Evolutionary conservation across 2,329 filamentous ascomycete species (phyloP), one percentile per base, ranked within the genome.

Genomic region (Shiraia bambusicola): DNA sequence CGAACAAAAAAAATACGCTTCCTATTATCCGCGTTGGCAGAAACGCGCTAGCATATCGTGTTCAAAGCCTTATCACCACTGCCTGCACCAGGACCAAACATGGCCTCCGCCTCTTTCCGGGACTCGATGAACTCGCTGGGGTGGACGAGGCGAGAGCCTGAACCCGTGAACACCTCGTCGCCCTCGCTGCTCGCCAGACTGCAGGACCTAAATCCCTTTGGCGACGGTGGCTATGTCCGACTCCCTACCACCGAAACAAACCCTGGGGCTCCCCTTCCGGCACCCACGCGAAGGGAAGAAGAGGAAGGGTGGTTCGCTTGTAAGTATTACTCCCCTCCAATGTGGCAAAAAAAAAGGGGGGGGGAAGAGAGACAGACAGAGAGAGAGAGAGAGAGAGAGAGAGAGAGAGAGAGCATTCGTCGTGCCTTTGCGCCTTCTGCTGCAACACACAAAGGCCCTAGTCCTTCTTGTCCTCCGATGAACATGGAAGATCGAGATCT

Each of bases 121-220:
- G 89, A 96, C 71, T 94, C 88, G 15, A 90, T 97, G 78, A 94
- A 88, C 76, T 93, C 89, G 45, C 73, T 97, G 61, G 93, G 93
- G 48, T 97, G 93, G 93, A 88, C 88, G 63, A 86, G 92, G 58
- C 83, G 92, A 63, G 86, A 90, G 44, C 70, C 81, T 52, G 87
- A 94, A 40, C 83, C 89, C 52, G 84, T 86, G 60, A 87, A 81
- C 70, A 93, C 86, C 34, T 76, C 83, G 57, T 80, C 83, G 62
- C 84, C 81, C 49, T 86, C 88, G 19, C 76, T 97, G 40, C 70
- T 96, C 47, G 87, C 88, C 40, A 88, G 84, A 50, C 78, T 98
- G 58, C 84, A 88, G 66, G 89, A 84, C 44, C 71, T 91, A 57
- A 97, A 96, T 70, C 92, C 92, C 1, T 97, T 97, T 69, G 82